Evolutionary conservation across 768 basidiomycete genomes (phyloP), one percentile per base, ranked within the genome.

Genomic region (Coprinellus aureogranulatus): DNA sequence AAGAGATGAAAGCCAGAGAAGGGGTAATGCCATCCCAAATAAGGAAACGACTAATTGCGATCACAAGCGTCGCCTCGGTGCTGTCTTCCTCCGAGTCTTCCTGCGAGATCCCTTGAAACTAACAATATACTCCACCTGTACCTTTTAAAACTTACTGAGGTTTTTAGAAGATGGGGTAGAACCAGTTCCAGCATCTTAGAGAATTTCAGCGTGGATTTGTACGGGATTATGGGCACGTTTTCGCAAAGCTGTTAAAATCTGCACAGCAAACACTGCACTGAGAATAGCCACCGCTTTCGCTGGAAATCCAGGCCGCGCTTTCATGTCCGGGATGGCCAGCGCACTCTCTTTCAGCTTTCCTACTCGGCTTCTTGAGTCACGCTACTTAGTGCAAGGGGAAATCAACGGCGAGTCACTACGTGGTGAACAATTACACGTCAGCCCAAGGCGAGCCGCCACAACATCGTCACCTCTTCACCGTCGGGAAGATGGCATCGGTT

Each of bases 401-500:
- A 6, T 14, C 34, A 34, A 6, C 14, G 34, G 34, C 8, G 34
- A 34, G 6, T 6, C 34, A 6, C 6, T 34, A 6, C 8, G 14
- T 6, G 34, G 34, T 14, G 34, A 34, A 34, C 8, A 6, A 14
- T n/a, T 34, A 34, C 34, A 34, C 34, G 34, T 34, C 34, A 34
- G 34, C 6, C 34, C n/a, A 14, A 34, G 34, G 34, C 6, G 14
- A 6, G 14, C 34, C 34, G 34, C 34, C 34, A 49, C 8, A 27
- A 2, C 48, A 10, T 18, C 28, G 28, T 28, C 12, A 49, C 26
- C 25, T 12, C 26, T 14, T 34, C 34, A 34, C 34, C 26, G 22
- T 57, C 55, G 55, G 55, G 23, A 27, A 3, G 14, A 10, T 57
- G 55, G 50, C 55, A 40, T 57, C 56, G 56, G 56, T 42, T 40